These are phyloP conservation scores for Trypanosoma mega DNA, from an alignment of 208 protist species.

Conservation along the genomic window DNA sequence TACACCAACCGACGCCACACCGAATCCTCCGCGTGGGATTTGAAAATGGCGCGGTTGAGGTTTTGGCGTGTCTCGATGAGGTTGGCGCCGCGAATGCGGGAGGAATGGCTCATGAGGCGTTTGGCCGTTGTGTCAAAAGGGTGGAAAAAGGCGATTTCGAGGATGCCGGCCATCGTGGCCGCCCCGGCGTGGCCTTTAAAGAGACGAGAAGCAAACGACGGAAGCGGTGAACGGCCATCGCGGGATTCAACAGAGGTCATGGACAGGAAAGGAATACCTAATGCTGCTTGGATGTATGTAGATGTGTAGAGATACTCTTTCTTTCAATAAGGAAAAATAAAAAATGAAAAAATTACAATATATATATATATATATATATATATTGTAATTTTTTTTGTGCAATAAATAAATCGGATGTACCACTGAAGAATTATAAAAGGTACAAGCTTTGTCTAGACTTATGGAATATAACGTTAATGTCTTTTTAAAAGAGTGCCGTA, in stretches of 20 bases:
- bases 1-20: constrained; percentile 67
- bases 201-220: constrained; percentile 42
- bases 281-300: too few relatives aligned
- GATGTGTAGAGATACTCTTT: background rate
- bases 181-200: constrained; percentile 55
- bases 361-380: background rate
- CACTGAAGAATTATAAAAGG: too few relatives aligned
- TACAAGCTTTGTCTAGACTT: too few relatives aligned
- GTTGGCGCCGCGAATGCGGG: constrained; percentile 40
- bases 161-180: constrained; percentile 66
- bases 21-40: constrained; percentile 58
- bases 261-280: too few relatives aligned
- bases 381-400: background rate
- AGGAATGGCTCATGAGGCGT: constrained; percentile 82
- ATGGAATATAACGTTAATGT: too few relatives aligned
- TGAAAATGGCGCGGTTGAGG: constrained; percentile 79
- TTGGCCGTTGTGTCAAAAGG: constrained; percentile 91
- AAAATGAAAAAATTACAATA: background rate
- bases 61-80: constrained; percentile 48
- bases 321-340: constrained; percentile 5
- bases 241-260: too few relatives aligned
- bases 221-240: too few relatives aligned
- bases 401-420: too few relatives aligned
- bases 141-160: constrained; percentile 88
- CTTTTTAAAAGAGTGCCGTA: too few relatives aligned